A percentile compares a stretch with the other conserved stretches of the same genome.
These are phyloP conservation scores for Verbena officinalis DNA, from an alignment of 257 asterid genomes.

Conservation along the genomic window DNA sequence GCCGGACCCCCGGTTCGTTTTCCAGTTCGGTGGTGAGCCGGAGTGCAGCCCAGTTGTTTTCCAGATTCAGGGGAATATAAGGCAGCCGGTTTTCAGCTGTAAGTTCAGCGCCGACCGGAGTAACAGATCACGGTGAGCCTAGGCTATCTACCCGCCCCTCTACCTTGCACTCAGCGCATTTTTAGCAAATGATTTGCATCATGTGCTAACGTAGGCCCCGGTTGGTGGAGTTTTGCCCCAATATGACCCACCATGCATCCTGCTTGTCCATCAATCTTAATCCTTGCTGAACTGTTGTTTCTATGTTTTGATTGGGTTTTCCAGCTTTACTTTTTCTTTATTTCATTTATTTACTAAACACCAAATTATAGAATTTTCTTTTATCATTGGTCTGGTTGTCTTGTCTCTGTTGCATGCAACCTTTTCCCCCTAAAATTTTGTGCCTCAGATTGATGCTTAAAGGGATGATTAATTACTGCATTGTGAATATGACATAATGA, in stretches of 20 bases:
- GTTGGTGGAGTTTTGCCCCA: constrained; percentile 3
- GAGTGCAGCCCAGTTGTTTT: constrained; percentile 90
- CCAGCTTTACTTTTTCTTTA: neutral
- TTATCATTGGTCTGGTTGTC: constrained; percentile 12
- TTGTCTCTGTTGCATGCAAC: constrained; percentile 14
- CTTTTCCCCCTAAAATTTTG: constrained; percentile 7
- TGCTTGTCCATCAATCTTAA: constrained; percentile 17
- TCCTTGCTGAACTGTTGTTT: constrained; percentile 13
- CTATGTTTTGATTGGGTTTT: neutral
- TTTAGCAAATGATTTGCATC: constrained; percentile 17
- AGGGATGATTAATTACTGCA: neutral
- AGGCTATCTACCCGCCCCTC: too few species aligned
- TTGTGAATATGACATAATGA: neutral
- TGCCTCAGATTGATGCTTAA: constrained; percentile 1
- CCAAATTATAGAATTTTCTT: neutral
- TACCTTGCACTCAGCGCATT: constrained; percentile 28
- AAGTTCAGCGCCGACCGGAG: constrained; percentile 81
- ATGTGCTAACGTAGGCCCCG: constrained; percentile 35
- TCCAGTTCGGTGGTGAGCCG: constrained; percentile 94
- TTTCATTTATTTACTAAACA: neutral
- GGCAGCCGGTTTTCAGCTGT: constrained; percentile 96
- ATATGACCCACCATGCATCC: constrained; percentile 33
- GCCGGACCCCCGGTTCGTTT: constrained; percentile 86
- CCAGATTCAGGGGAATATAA: constrained; percentile 77
- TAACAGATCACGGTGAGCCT: constrained; percentile 76